Evolutionary conservation across 192 early-diverging fungal species (phyloP), one percentile per base, ranked within the genome.

Genomic region (Coemansia sp.): DNA sequence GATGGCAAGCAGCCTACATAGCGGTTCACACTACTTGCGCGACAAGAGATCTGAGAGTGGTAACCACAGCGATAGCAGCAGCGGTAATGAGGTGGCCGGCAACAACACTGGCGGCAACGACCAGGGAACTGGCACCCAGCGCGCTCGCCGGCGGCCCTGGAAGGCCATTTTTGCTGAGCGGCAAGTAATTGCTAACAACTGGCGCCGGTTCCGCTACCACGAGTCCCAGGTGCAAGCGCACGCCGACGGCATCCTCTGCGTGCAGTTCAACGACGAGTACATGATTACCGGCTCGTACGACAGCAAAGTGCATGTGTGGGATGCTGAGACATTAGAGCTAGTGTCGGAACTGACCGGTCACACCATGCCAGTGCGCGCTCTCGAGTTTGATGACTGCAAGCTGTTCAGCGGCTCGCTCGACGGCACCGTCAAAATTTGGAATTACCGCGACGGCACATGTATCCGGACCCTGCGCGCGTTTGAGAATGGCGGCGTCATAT

Each of bases 91-190:
- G 20, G 57, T 18, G 2, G 59, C 18, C 5, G 36, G n/a, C 15
- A 51, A 43, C 33, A 66, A 8, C 15, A 16, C 24, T 0, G 41
- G 5, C n/a, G 1, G 60, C 54, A 27, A 67, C 44, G 43, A n/a
- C 18, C 59, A 61, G 16, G 59, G 34, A 38, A 7, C 36, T 11
- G 59, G 13, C 33, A 1, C 51, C 12, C 67, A 47, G 27, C 63
- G 51, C 9, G 55, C 63, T n/a, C 70, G 73, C 10, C 88, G 88
- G 20, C 90, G 94, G 7, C 91, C 92, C 2, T 99, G 96, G 96
- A 99, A 99, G 83, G 90, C 91, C 54, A 91, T 99, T 33, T 99
- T 96, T 78, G 90, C 95, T 7, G 96, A 98, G 74, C 91, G 97
- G 15, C 84, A 95, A 40, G 86, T 93, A 12, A 91, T 99, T 5